These are phyloP conservation scores for Fusarium sarcochroum DNA, from an alignment of 2,329 filamentous ascomycete species.

Conservation along the genomic window DNA sequence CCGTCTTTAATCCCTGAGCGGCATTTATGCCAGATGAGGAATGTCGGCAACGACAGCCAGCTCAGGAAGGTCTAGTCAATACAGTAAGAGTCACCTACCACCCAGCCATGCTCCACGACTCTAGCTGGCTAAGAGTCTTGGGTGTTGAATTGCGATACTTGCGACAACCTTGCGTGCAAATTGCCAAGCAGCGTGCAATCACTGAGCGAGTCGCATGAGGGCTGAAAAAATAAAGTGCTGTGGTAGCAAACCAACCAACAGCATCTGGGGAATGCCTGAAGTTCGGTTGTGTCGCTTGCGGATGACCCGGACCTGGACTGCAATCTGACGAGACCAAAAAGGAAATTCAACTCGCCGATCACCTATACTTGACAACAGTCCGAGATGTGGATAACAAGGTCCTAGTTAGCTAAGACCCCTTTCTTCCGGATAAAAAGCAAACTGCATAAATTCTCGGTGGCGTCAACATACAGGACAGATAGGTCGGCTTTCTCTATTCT, in stretches of 20 bases:
- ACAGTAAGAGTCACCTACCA: not conserved
- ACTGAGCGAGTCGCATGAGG: not conserved
- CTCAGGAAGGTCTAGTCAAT: not conserved
- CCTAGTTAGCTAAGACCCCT: not conserved
- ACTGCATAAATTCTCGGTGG: not conserved
- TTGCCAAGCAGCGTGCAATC: not conserved
- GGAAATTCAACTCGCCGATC: not conserved
- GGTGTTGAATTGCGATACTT: not conserved
- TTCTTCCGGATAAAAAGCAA: too few species aligned
- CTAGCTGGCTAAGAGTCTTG: not conserved
- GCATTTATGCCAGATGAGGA: not conserved
- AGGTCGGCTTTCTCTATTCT: not conserved
- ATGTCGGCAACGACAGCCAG: not conserved
- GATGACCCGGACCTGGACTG: not conserved
- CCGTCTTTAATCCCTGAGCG: not conserved
- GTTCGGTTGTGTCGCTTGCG: too few species aligned
- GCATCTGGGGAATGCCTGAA: not conserved
- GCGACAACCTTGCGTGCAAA: not conserved
- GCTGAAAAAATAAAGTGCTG: not conserved
- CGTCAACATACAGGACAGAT: rapidly evolving
- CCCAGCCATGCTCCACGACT: not conserved
- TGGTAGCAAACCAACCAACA: not conserved
- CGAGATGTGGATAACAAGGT: not conserved
- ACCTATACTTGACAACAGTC: not conserved
- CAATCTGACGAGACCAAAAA: not conserved